Percentiles rank a stretch among this genome's conserved stretches.
Evolutionary conservation across 129 eudicot genomes (phyloP).

Genomic region (Cynara cardunculus): DNA sequence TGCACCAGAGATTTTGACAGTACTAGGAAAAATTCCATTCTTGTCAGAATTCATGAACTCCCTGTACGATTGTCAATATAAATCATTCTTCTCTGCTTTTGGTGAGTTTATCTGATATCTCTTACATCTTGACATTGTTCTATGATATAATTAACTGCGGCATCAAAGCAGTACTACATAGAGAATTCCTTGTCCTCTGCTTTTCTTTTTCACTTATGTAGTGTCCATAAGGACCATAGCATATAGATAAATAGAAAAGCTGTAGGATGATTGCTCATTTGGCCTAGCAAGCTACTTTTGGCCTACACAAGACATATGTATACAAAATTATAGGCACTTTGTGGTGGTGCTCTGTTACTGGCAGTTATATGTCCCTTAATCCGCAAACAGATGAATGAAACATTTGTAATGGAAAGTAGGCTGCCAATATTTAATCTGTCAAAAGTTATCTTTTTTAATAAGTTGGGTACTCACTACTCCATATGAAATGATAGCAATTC

Average conservation of each 20-base stretch:
- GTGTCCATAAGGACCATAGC: no score
- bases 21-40: slow-evolving; percentile 66
- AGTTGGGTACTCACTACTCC: neutral
- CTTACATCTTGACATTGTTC: slow-evolving; percentile 6
- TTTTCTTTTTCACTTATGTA: neutral
- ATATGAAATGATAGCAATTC: neutral
- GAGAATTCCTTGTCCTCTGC: neutral
- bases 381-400: neutral
- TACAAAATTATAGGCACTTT: neutral
- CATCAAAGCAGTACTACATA: neutral
- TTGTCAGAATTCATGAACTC: slow-evolving; percentile 73
- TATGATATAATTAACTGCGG: neutral
- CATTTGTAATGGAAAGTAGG: neutral
- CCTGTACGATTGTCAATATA: slow-evolving; percentile 66
- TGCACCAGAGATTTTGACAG: slow-evolving; percentile 77
- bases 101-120: slow-evolving; percentile 37
- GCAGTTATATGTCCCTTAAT: neutral
- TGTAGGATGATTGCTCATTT: neutral
- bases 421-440: neutral
- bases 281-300: neutral
- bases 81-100: slow-evolving; percentile 76
- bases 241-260: neutral
- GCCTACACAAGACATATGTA: neutral
- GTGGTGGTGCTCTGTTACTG: neutral
- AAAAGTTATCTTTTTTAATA: neutral